Evolutionary conservation across 352 stramenopile species (phyloP).

Genomic region (Peronospora belbahrii): DNA sequence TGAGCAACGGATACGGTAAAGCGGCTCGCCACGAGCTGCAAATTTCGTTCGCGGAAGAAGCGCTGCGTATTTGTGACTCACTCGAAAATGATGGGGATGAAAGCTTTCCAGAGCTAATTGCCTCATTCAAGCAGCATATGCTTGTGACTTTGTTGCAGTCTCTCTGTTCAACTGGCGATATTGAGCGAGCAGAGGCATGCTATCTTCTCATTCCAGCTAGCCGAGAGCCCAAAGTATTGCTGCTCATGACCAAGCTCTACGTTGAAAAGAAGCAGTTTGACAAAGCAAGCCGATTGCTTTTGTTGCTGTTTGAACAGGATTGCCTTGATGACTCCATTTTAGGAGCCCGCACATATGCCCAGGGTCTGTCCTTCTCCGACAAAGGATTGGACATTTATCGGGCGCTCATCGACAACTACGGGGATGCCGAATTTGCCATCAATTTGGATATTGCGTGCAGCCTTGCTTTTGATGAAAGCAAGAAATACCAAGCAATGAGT

Average conservation of each 20-base stretch:
- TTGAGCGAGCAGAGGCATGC: conserved; percentile 54
- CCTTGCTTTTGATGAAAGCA: conserved; percentile 30
- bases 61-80: conserved; percentile 42
- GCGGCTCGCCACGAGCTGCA: conserved; percentile 30
- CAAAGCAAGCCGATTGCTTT: conserved; percentile 37
- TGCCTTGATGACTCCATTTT: conserved; percentile 35
- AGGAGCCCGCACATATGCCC: conserved; percentile 37
- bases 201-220: conserved; percentile 38
- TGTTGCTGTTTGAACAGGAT: conserved; percentile 49
- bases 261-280: conserved; percentile 35
- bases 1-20: conserved; percentile 44
- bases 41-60: conserved; percentile 50
- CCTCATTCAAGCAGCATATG: conserved; percentile 35
- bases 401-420: conserved; percentile 53
- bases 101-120: conserved; percentile 13
- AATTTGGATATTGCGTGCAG: conserved; percentile 58
- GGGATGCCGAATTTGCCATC: conserved; percentile 45
- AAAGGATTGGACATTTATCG: conserved; percentile 54
- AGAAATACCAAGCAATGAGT: conserved; percentile 27
- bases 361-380: conserved; percentile 39
- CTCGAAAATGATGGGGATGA: conserved; percentile 34
- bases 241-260: conserved; percentile 58
- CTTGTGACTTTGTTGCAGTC: conserved; percentile 43
- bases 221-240: conserved; percentile 26
- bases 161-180: conserved; percentile 36